phyloP scores from a whole-genome alignment of 1,284 basidiomycete genomes.

The Puccinia triticina region DNA sequence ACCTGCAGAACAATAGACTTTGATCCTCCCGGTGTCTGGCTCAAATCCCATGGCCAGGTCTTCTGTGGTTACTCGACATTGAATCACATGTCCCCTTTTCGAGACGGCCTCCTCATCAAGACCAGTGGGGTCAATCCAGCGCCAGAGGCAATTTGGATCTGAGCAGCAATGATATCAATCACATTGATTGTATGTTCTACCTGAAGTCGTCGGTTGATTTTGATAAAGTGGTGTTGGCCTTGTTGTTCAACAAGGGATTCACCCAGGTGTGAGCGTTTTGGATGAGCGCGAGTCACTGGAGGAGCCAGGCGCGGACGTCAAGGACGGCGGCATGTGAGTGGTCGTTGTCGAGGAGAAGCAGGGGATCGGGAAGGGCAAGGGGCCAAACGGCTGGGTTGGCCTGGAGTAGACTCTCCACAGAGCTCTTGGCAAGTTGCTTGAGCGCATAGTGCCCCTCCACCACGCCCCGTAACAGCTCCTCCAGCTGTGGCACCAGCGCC shows the following conservation, averaged over 20 bases:
- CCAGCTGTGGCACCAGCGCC: too few relatives aligned
- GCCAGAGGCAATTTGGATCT: constrained; percentile 97
- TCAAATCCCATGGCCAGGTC: constrained; percentile 89
- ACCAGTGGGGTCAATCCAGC: constrained; percentile 93
- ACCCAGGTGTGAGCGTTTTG: constrained; percentile 94
- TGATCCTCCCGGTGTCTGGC: constrained; percentile 98
- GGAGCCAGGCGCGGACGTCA: too few relatives aligned
- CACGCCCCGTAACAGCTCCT: too few relatives aligned
- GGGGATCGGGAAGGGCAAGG: too few relatives aligned
- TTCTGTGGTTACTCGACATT: constrained; percentile 99
- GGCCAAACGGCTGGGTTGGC: too few relatives aligned
- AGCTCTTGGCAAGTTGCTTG: too few relatives aligned
- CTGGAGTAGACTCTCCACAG: too few relatives aligned
- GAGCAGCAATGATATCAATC: constrained; percentile 96
- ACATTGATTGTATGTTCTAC: constrained; percentile 95
- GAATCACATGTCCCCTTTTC: constrained; percentile 95
- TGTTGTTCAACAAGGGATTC: constrained; percentile 83
- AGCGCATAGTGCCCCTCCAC: too few relatives aligned
- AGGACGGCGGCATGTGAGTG: too few relatives aligned
- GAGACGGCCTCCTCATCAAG: constrained; percentile 95
- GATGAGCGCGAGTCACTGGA: too few relatives aligned
- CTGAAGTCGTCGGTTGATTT: constrained; percentile 95
- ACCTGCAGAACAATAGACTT: constrained; percentile 97
- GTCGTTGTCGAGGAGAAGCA: too few relatives aligned
- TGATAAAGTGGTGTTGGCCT: constrained; percentile 96